phyloP scores from a whole-genome alignment of 2,329 filamentous ascomycete genomes.

The Stachybotrys echinatus region DNA sequence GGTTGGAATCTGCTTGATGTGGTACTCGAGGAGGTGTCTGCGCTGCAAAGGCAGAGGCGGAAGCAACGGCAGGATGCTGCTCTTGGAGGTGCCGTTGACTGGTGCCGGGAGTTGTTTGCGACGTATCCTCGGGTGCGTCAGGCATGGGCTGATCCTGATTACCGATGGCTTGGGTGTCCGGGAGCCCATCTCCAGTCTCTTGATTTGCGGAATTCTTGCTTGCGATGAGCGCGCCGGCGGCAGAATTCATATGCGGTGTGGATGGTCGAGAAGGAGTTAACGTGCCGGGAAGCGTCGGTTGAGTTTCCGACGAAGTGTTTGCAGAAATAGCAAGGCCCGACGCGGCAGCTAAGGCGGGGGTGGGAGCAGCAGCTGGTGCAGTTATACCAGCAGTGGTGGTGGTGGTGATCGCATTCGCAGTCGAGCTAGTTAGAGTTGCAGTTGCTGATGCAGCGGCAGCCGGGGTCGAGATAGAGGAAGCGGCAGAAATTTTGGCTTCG shows the following conservation, averaged over 20 bases:
- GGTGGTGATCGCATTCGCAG: neutral
- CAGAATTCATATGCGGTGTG: neutral
- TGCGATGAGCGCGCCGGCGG: neutral
- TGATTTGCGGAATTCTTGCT: neutral
- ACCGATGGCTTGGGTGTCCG: neutral
- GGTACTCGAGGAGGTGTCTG: neutral
- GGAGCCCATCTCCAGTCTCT: neutral
- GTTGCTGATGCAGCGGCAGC: too few relatives aligned
- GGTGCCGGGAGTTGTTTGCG: conserved; percentile 4
- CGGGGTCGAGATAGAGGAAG: too few relatives aligned
- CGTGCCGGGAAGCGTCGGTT: neutral
- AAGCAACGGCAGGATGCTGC: neutral
- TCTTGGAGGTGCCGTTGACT: conserved; percentile 10
- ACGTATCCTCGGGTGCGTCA: conserved; percentile 11
- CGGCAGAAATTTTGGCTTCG: neutral
- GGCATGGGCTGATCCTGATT: conserved; percentile 13
- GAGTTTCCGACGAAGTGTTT: neutral
- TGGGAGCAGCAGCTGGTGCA: neutral
- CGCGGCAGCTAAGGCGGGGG: neutral
- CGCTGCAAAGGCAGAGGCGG: too few relatives aligned
- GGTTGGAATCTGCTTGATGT: conserved; percentile 5
- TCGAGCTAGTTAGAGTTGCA: neutral
- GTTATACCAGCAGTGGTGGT: conserved; percentile 1
- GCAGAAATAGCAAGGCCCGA: neutral
- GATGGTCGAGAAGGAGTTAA: neutral